These are phyloP conservation scores for Fusarium staphyleae DNA, from an alignment of 2,329 filamentous ascomycete genomes.

Conservation along the genomic window DNA sequence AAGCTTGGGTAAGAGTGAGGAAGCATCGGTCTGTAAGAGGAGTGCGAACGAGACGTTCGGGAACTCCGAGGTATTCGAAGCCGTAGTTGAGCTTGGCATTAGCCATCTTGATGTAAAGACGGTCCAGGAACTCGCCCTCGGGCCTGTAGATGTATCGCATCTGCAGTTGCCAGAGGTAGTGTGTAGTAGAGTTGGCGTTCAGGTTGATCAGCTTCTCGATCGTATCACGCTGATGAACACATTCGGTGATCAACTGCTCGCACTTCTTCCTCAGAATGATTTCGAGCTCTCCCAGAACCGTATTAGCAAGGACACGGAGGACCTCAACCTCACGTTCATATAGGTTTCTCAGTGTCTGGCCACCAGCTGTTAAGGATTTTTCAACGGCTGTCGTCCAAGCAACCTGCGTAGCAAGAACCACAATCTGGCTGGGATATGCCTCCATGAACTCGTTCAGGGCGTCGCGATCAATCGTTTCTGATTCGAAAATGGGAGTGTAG, in stretches of 20 bases:
- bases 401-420: slow-evolving; percentile 91
- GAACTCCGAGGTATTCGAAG: slow-evolving; percentile 96
- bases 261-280: slow-evolving; percentile 92
- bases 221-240: slow-evolving; percentile 94
- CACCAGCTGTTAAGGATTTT: slow-evolving; percentile 74
- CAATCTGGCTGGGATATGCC: slow-evolving; percentile 89
- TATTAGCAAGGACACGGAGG: slow-evolving; percentile 83
- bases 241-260: slow-evolving; percentile 98
- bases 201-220: slow-evolving; percentile 84
- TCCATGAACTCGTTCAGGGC: slow-evolving; percentile 82
- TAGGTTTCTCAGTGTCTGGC: slow-evolving; percentile 71
- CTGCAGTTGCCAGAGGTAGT: slow-evolving; percentile 92
- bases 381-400: slow-evolving; percentile 93
- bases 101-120: slow-evolving; percentile 92
- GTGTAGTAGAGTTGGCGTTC: slow-evolving; percentile 75
- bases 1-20: slow-evolving; percentile 92
- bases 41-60: slow-evolving; percentile 93
- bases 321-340: slow-evolving; percentile 86
- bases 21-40: slow-evolving; percentile 98
- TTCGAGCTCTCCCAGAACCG: slow-evolving; percentile 88
- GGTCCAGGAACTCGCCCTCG: slow-evolving; percentile 81
- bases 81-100: slow-evolving; percentile 95
- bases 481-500: slow-evolving; percentile 80
- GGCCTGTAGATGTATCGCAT: slow-evolving; percentile 94
- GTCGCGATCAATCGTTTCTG: slow-evolving; percentile 71